Base-by-base conservation (phyloP, 306 rosid genomes). In the Gleditsia sinensis region DNA sequence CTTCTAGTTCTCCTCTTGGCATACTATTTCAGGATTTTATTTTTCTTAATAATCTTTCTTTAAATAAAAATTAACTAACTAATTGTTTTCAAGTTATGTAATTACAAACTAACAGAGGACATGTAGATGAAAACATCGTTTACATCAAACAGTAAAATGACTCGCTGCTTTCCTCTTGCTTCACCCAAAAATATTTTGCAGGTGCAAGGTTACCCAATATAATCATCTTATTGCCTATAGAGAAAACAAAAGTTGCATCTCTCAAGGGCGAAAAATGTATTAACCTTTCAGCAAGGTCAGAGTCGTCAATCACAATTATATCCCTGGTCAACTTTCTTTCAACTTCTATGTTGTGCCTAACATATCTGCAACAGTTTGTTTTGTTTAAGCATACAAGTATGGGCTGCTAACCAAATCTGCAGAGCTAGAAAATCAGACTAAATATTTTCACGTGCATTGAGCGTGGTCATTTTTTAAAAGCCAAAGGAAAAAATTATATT, bases 281-380 rank as follows among this genome's bases (percentile, higher is more conserved):
- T 74, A 83, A 75, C 74, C 80, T 94, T 73, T 86, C 93, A 30
- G 97, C 89, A 87, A 94, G 97, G 99, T 94, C 85, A 87, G 87
- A 87, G 51, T 63, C 32, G 49, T 51, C 50, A 49, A 76, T 23
- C 56, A 53, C 36, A 62, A 28, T 30, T 71, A 64, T 69, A 59
- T 55, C 68, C 67, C 10, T 24, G 66, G 30, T 54, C 42, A 32
- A 55, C 71, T 67, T 77, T 50, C 39, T 36, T 54, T 71, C 54
- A 30, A 72, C 65, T 40, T 58, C 27, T 36, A 57, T 65, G 17
- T 65, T 45, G 67, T 55, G 33, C 57, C 30, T 19, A 37, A 46
- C 40, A 5, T 49, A 56, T 78, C 40, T 58, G 48, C 72, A 75
- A 14, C 42, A 48, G 28, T 54, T 30, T 36, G 46, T 69, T 74